Evolutionary conservation across 2,329 filamentous ascomycete species (phyloP).

Genomic region (Didymella lethalis): DNA sequence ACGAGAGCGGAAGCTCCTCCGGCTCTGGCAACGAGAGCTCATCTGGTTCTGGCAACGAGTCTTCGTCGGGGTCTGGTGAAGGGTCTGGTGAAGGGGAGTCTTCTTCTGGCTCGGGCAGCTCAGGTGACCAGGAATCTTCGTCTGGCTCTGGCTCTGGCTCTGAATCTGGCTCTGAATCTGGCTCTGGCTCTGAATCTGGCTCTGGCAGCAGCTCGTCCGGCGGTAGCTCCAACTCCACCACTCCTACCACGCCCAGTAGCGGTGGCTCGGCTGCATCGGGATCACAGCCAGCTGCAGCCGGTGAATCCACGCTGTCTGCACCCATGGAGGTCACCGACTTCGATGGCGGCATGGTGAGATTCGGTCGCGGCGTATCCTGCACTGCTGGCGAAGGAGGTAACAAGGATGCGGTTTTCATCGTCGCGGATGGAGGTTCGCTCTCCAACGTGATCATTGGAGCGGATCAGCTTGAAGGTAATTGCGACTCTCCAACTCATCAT

Average conservation of each 20-base stretch:
- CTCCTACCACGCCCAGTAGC: constrained; percentile 17
- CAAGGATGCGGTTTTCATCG: constrained; percentile 61
- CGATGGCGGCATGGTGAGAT: constrained; percentile 35
- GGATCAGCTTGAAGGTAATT: constrained; percentile 52
- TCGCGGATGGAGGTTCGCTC: constrained; percentile 60
- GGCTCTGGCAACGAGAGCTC: neutral
- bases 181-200: constrained; percentile 7
- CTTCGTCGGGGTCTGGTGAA: neutral
- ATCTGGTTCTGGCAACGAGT: neutral
- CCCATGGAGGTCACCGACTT: constrained; percentile 34
- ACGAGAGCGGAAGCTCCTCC: neutral
- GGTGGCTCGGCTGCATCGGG: constrained; percentile 23
- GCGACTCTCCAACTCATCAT: too few relatives aligned
- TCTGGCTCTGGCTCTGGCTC: constrained; percentile 9
- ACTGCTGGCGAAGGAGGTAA: constrained; percentile 53
- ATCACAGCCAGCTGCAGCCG: constrained; percentile 33
- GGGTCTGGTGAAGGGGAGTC: constrained; percentile 8
- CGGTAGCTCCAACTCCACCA: constrained; percentile 9
- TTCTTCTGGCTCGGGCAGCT: neutral
- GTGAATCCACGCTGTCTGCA: constrained; percentile 28
- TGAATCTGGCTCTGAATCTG: neutral
- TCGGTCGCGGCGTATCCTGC: constrained; percentile 43
- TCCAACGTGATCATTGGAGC: constrained; percentile 64
- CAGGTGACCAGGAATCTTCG: too few relatives aligned
- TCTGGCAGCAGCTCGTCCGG: neutral